Conservation (phyloP, 768 basidiomycete genomes). For the Boletus vinaceobasis region DNA sequence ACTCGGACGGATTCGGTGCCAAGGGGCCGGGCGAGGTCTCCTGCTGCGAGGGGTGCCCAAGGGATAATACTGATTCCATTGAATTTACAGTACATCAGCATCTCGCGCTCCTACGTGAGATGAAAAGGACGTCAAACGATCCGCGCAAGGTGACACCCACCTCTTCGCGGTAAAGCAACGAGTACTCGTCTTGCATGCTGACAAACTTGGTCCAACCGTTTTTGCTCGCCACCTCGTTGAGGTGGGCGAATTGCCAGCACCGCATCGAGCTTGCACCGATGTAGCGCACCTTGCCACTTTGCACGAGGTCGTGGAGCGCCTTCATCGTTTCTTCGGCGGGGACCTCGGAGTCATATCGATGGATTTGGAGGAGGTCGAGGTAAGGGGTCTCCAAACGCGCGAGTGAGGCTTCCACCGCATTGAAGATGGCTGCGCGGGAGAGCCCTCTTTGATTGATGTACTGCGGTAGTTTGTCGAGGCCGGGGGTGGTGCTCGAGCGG, state of each 20-base stretch:
- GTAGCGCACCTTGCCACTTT: constrained; percentile 47
- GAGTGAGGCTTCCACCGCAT: constrained; percentile 34
- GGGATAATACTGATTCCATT: constrained; percentile 54
- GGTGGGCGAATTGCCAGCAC: constrained; percentile 41
- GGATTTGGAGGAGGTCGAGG: constrained; percentile 43
- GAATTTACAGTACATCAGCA: constrained; percentile 43
- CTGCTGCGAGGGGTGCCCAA: constrained; percentile 43
- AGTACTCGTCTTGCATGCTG: constrained; percentile 54
- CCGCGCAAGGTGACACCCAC: constrained; percentile 13
- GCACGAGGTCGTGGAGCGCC: constrained; percentile 46
- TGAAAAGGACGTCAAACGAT: not conserved
- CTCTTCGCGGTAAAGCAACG: constrained; percentile 52
- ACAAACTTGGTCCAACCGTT: constrained; percentile 51
- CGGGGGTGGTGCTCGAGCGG: not conserved
- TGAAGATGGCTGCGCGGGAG: constrained; percentile 36
- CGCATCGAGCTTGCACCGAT: constrained; percentile 47
- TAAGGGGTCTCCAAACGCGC: constrained; percentile 33
- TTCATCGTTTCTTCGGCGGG: constrained; percentile 46
- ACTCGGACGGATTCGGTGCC: constrained; percentile 24
- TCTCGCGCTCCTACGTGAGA: constrained; percentile 39
- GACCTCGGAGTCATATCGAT: constrained; percentile 36
- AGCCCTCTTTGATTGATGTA: constrained; percentile 35
- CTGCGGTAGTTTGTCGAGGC: constrained; percentile 12
- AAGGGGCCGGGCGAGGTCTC: constrained; percentile 38
- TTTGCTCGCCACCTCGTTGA: constrained; percentile 42